Conservation (phyloP, 345 rosid genomes). For the Brassica incana region DNA sequence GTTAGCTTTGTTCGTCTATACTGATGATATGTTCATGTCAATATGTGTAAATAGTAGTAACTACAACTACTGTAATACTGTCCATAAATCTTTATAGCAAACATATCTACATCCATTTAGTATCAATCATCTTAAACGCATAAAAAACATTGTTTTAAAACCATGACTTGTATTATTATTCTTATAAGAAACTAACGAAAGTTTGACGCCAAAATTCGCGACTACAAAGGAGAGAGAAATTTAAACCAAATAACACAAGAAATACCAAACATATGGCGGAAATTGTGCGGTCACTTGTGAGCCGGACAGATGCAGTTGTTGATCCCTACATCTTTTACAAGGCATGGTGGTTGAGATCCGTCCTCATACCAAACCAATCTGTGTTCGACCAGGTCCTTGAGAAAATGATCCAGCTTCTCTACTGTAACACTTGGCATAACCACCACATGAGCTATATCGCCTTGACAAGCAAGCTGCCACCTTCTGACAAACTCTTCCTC, state of each 20-base stretch:
- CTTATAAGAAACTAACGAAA: conserved; percentile 7
- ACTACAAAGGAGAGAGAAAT: neutral
- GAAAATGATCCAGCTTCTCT: conserved; percentile 56
- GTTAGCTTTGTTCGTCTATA: conserved; percentile 12
- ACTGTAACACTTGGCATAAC: neutral
- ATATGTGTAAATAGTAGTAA: neutral
- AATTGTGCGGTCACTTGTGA: neutral
- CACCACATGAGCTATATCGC: neutral
- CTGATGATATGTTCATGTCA: conserved; percentile 14
- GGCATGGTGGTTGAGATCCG: conserved; percentile 55
- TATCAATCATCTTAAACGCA: neutral
- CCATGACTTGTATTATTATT: neutral
- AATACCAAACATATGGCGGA: neutral
- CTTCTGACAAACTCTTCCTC: conserved; percentile 91
- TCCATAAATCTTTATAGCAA: neutral
- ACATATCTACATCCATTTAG: neutral
- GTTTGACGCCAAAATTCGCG: neutral
- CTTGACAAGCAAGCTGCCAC: conserved; percentile 93
- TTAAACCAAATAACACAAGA: conserved; percentile 3
- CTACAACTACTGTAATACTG: neutral
- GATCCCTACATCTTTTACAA: conserved; percentile 36
- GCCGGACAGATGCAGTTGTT: neutral
- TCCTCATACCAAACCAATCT: conserved; percentile 64
- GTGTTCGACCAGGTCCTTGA: conserved; percentile 57
- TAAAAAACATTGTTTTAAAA: neutral